Base-by-base conservation (phyloP, 495 filamentous ascomycete species). In the Xylona heveae region DNA sequence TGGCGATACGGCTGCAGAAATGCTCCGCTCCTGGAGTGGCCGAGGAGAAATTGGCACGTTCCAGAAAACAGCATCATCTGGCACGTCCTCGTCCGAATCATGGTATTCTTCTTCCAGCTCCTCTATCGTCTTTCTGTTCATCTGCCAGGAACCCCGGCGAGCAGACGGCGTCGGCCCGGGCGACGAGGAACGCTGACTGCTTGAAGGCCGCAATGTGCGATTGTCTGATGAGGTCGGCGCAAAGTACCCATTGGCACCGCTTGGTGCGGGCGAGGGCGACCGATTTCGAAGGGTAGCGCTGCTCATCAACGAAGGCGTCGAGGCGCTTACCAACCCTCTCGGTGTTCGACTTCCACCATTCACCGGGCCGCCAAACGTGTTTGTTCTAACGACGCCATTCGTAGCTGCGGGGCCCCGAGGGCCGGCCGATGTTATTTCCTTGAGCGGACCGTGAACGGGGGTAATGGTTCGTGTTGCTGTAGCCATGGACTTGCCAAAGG, bases 41-140 rank as follows among this genome's bases (percentile, higher is more conserved):
- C 82, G 67, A 6, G 88, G 88, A 6, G 83, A 92, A n/a, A 97
- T 68, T 0, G 88, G 88, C 5, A 97, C 78, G 43, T 95, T 95
- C 61, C 81, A 82, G 14, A 97, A 59, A 42, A 85, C 71, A 10
- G 81, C 74, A 42, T 90, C 88, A 34, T 90, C 81, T 4, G 88
- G 88, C 15, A 97, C 67, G 33, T 95, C 83, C 36, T 92, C 85
- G 37, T 93, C 88, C 7, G 71, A 72, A 36, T 91, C 79, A 48
- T 84, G 65, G 39, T 75, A 92, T 47, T 95, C 85, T 24, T 71
- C 66, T 47, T 94, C 90, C 21, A 85, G 46, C 33, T 93, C 76
- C 36, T 78, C 63, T 3, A 69, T 52, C 3, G 78, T 66, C 52
- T 94, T 95, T 32, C 77, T 61, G 27, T 68, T 64, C 15, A 71